Conservation (phyloP, 169 alveolate genomes). For the Plasmodium berghei region DNA sequence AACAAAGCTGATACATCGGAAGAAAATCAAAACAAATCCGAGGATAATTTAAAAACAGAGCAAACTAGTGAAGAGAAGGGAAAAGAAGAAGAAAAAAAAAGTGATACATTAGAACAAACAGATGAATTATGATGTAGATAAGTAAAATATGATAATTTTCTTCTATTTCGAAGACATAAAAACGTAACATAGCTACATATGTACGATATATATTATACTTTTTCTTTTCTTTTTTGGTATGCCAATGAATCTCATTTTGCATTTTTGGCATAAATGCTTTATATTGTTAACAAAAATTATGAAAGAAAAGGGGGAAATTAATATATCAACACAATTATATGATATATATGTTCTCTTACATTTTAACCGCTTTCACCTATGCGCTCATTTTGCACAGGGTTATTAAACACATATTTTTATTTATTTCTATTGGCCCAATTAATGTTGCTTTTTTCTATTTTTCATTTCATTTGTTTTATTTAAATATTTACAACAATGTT, state of each 20-base stretch:
- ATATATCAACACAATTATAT: too few species aligned
- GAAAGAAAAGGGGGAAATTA: too few species aligned
- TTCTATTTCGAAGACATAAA: too few species aligned
- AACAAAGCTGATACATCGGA: background rate
- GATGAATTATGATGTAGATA: constrained; percentile 30
- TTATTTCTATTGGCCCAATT: background rate
- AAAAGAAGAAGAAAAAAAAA: background rate
- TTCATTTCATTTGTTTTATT: constrained; percentile 29
- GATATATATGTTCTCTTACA: too few species aligned
- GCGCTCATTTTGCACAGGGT: too few species aligned
- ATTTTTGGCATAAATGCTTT: too few species aligned
- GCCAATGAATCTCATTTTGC: too few species aligned
- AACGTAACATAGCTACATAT: too few species aligned
- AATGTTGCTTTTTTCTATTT: background rate
- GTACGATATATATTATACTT: too few species aligned
- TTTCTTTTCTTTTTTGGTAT: background rate
- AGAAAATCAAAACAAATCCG: constrained; percentile 5
- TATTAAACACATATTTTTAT: background rate
- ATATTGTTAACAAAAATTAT: too few species aligned
- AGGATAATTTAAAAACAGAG: background rate
- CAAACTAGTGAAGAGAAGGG: background rate
- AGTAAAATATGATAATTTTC: background rate
- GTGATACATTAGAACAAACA: constrained; percentile 28
- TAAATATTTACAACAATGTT: constrained; percentile 5
- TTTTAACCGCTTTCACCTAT: too few species aligned